phyloP scores from a whole-genome alignment of 2,329 filamentous ascomycete genomes.

The Rutstroemia sp. region DNA sequence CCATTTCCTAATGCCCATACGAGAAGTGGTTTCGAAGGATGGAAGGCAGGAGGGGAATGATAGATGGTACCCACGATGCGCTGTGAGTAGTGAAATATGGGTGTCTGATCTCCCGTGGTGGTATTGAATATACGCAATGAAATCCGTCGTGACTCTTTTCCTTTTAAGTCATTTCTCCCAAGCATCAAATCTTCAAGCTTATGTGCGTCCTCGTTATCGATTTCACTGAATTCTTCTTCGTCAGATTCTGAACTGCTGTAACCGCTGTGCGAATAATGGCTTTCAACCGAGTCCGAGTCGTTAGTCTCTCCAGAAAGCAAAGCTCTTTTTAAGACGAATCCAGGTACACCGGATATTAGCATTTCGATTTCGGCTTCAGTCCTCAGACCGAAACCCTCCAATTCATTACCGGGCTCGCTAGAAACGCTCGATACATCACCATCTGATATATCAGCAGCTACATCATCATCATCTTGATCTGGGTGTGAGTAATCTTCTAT shows the following conservation, averaged over 20 bases:
- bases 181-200: background rate
- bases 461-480: background rate
- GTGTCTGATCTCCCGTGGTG: background rate
- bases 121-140: background rate
- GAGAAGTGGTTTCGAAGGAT: background rate
- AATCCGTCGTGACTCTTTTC: background rate
- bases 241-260: background rate
- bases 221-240: background rate
- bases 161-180: background rate
- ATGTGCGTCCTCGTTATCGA: background rate
- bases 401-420: background rate
- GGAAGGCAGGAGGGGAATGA: background rate
- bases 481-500: background rate
- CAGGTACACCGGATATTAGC: background rate
- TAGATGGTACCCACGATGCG: background rate
- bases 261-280: background rate
- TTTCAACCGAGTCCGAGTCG: background rate
- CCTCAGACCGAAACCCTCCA: background rate
- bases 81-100: background rate
- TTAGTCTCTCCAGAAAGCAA: background rate
- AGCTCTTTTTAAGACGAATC: background rate
- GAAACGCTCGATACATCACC: background rate
- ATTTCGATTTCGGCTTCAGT: background rate
- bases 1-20: background rate
- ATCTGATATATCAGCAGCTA: background rate